Conservation (phyloP, 208 protist genomes). For the Tetramitus jugosus region DNA sequence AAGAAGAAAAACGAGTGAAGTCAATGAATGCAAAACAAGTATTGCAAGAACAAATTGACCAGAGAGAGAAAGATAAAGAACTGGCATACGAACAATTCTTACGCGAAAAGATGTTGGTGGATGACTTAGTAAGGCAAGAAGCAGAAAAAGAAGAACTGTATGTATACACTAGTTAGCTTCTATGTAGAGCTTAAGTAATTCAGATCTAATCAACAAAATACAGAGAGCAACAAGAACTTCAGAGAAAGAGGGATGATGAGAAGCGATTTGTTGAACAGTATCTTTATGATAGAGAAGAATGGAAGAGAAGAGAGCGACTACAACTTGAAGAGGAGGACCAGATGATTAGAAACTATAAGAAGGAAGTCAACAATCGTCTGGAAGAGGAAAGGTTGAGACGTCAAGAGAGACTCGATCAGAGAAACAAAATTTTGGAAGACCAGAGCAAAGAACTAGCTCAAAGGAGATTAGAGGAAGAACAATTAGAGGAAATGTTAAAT, state of each 20-base stretch:
- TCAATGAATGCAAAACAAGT: neutral
- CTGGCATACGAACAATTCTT: neutral
- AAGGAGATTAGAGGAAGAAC: neutral
- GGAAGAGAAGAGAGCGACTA: constrained; percentile 3
- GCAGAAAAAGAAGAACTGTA: too few species aligned
- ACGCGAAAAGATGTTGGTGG: neutral
- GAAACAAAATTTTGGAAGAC: constrained; percentile 4
- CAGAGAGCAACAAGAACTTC: neutral
- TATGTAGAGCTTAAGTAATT: too few species aligned
- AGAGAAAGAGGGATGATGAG: neutral
- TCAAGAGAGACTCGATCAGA: neutral
- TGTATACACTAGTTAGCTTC: too few species aligned
- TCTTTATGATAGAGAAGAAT: neutral
- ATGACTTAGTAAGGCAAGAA: neutral
- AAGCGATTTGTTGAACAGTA: neutral
- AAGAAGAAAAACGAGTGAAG: constrained; percentile 10
- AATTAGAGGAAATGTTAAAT: constrained; percentile 6
- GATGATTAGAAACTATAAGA: constrained; percentile 8
- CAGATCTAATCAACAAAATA: neutral
- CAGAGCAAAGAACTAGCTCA: neutral
- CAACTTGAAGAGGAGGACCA: neutral
- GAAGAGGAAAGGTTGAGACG: neutral
- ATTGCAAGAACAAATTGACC: constrained; percentile 7
- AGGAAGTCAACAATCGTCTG: neutral
- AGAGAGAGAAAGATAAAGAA: constrained; percentile 13